Evolutionary conservation across 306 rosid species (phyloP).

Genomic region (Pyrus pyrifolia): DNA sequence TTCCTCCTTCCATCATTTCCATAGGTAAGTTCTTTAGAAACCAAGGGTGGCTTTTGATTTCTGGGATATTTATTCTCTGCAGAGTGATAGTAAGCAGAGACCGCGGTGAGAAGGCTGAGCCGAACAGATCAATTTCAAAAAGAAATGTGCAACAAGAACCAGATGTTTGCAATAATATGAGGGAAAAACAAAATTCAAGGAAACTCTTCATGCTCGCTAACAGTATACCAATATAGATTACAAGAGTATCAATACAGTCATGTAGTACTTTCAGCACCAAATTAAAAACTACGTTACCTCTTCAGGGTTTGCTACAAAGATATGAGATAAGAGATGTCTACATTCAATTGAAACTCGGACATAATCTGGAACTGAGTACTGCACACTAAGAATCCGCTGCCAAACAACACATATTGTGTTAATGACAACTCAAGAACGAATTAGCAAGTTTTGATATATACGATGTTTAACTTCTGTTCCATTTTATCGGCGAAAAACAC

Average conservation of each 20-base stretch:
- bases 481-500: constrained; percentile 9
- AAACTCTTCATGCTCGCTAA: background rate
- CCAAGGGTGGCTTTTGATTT: constrained; percentile 67
- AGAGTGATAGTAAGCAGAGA: background rate
- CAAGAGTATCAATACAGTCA: background rate
- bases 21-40: constrained; percentile 62
- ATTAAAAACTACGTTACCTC: constrained; percentile 35
- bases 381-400: constrained; percentile 71
- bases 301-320: constrained; percentile 69
- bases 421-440: constrained; percentile 16
- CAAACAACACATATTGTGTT: constrained; percentile 9
- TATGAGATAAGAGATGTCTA: constrained; percentile 54
- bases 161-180: background rate
- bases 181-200: background rate
- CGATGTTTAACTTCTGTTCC: background rate
- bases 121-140: background rate
- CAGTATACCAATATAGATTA: background rate
- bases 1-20: constrained; percentile 66
- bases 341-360: constrained; percentile 63
- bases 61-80: constrained; percentile 81
- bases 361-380: constrained; percentile 53
- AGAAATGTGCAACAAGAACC: background rate
- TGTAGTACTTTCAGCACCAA: background rate
- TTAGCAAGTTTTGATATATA: background rate
- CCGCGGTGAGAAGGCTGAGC: background rate